phyloP scores from a whole-genome alignment of 129 eudicot genomes.

The Helianthus tuberosus region DNA sequence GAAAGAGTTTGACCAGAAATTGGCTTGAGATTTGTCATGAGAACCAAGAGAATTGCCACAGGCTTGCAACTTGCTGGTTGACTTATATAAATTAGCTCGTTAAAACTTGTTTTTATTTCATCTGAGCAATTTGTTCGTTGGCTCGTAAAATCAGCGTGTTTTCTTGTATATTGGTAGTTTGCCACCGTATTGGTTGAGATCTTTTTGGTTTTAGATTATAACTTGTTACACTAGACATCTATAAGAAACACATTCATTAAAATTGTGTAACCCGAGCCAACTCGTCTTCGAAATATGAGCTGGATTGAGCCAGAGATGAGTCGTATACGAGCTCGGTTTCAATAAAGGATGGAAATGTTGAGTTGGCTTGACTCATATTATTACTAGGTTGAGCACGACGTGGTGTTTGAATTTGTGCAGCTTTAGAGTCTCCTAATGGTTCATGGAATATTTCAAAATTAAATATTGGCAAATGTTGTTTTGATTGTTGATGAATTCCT shows the following conservation, averaged over 20 bases:
- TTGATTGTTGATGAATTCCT: no score
- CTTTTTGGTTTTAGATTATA: background rate
- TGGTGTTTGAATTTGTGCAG: no score
- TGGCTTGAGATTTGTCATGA: background rate
- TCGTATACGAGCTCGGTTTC: background rate
- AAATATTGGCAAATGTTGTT: no score
- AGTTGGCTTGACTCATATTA: no score
- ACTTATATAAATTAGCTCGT: background rate
- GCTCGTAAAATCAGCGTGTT: background rate
- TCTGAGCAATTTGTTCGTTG: background rate
- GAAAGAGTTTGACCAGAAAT: conserved; percentile 2
- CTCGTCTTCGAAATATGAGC: background rate
- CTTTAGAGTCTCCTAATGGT: no score
- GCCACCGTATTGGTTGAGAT: background rate
- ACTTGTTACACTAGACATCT: no score
- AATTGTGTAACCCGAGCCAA: background rate
- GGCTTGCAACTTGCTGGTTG: background rate
- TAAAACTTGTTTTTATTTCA: background rate
- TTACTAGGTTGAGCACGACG: no score
- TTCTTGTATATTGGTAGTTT: background rate
- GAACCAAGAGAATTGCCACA: background rate
- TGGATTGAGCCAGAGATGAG: background rate
- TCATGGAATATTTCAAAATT: no score
- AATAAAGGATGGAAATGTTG: no score
- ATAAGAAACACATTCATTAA: no score